phyloP scores from a whole-genome alignment of 2,329 filamentous ascomycete species.

The Epichloe sylvatica region DNA sequence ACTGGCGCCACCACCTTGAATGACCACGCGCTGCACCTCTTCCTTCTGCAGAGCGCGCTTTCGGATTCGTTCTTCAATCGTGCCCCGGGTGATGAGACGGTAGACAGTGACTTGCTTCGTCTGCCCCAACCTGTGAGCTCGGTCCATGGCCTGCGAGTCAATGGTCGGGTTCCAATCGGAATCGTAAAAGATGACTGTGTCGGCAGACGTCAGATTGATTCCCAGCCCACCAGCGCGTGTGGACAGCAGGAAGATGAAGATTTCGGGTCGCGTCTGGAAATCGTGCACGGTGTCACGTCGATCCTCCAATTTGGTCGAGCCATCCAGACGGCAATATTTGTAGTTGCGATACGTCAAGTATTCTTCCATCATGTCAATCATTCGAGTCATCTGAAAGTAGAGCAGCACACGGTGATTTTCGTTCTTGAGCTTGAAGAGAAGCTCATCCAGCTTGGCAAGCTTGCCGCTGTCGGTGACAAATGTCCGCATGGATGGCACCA shows the following conservation, averaged over 20 bases:
- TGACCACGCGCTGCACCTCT: conserved; percentile 94
- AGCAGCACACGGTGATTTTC: conserved; percentile 84
- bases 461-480: conserved; percentile 98
- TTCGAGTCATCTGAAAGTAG: conserved; percentile 99
- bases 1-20: conserved; percentile 75
- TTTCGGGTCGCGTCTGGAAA: conserved; percentile 87
- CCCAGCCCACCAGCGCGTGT: conserved; percentile 94
- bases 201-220: conserved; percentile 91
- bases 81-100: conserved; percentile 88
- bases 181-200: conserved; percentile 99
- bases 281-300: conserved; percentile 90
- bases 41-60: conserved; percentile 97
- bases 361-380: conserved; percentile 99
- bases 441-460: conserved; percentile 74
- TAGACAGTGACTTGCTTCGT: conserved; percentile 95
- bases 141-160: conserved; percentile 97
- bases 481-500: conserved; percentile 88
- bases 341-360: conserved; percentile 98
- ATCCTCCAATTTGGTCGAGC: conserved; percentile 94
- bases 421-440: conserved; percentile 81
- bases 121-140: conserved; percentile 92
- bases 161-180: conserved; percentile 99
- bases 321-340: conserved; percentile 93
- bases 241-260: conserved; percentile 92
- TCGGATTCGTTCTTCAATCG: conserved; percentile 94